Evolutionary conservation across 2,329 filamentous ascomycete species (phyloP), one percentile per base, ranked within the genome.

Genomic region (Ophiostoma triangulosporum): DNA sequence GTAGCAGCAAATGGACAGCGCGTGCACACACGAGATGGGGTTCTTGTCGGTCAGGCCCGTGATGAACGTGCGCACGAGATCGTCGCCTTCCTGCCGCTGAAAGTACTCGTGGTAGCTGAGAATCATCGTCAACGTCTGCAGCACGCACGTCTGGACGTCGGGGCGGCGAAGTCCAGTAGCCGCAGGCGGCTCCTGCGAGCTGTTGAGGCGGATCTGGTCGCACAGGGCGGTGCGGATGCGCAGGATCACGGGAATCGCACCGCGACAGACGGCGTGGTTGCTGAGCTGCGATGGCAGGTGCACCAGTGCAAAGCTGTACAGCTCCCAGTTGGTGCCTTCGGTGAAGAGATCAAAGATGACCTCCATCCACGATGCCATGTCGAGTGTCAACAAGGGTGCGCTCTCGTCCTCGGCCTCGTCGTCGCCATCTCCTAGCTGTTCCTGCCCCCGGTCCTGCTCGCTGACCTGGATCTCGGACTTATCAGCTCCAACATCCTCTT

Each of bases 11-110:
- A 98, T 85, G 0, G 89, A 90, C 20, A 98, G 73, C 0, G 91
- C 91, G 65, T 98, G 91, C 52, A 98, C 95, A 67, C 93, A 98
- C 57, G 83, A 86, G 63, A 90, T 93, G 20, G 89, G 88, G 53
- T 88, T 94, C 58, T 86, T 80, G 62, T 95, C 89, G 78, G 84
- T 81, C 55, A 97, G 87, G 2, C 91, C 91, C 54, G 85, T 78
- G 60, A 94, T 81, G 64, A 98, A 96, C 0, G 87, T 81, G 59
- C 83, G 83, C 26, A 95, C 88, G 33, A 95, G 82, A 38, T 95
- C 88, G 62, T 96, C 90, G 64, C 95, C 84, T 61, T 97, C 89
- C 29, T 78, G 77, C 63, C 90, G 90, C 52, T 81, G 76, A 64
- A 95, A 94, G 60, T 88, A 77, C 52, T 84, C 80, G 65, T 96